Evolutionary conservation across 495 filamentous ascomycete genomes (phyloP).

Genomic region (Niebla homalea): DNA sequence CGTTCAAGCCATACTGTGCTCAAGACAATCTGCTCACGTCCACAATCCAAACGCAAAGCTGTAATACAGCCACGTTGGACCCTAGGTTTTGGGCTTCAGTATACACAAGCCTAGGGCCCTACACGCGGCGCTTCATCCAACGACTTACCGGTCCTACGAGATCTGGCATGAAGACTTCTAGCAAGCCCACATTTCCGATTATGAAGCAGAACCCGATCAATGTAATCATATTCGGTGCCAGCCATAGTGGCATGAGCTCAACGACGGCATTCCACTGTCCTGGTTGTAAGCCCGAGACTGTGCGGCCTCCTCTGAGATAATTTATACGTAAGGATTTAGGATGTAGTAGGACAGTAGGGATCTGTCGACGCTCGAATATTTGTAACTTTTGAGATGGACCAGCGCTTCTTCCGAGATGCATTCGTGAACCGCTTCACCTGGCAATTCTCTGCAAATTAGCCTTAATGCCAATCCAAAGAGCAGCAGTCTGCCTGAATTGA

Average conservation of each 20-base stretch:
- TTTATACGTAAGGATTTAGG: constrained; percentile 79
- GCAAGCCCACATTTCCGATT: constrained; percentile 65
- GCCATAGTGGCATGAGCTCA: constrained; percentile 81
- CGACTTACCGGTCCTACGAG: constrained; percentile 70
- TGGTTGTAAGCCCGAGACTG: neutral
- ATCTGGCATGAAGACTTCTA: constrained; percentile 79
- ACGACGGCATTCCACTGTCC: constrained; percentile 93
- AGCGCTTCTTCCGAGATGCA: constrained; percentile 57
- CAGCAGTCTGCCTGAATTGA: too few species aligned
- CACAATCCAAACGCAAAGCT: constrained; percentile 89
- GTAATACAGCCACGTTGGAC: constrained; percentile 83
- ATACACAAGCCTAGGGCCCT: constrained; percentile 10
- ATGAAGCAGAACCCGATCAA: constrained; percentile 92
- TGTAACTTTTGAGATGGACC: constrained; percentile 83
- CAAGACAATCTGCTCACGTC: constrained; percentile 45
- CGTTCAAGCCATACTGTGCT: neutral
- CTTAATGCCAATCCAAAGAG: too few species aligned
- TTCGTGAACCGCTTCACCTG: constrained; percentile 37
- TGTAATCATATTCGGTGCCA: constrained; percentile 96
- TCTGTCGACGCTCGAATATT: constrained; percentile 94
- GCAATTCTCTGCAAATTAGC: too few species aligned
- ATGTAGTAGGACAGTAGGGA: constrained; percentile 90
- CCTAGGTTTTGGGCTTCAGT: constrained; percentile 34
- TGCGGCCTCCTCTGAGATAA: neutral
- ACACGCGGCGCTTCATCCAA: neutral